phyloP scores from a whole-genome alignment of 768 basidiomycete species.

The Exsudoporus frostii region DNA sequence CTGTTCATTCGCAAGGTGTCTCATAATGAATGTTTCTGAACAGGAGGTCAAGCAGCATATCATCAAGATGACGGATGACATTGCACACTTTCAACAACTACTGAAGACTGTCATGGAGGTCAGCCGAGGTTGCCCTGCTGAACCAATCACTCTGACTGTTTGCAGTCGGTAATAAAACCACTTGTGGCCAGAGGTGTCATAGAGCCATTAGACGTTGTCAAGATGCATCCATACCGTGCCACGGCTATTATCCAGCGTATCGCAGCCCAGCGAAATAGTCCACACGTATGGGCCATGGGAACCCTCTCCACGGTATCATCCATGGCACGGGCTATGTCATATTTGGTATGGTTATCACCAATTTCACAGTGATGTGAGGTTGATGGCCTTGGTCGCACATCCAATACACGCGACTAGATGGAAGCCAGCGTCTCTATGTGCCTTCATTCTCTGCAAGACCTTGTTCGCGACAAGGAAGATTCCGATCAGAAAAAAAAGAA shows the following conservation, averaged over 20 bases:
- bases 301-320: constrained; percentile 50
- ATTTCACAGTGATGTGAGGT: neutral
- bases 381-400: neutral
- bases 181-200: constrained; percentile 42
- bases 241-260: constrained; percentile 42
- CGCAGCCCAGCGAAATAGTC: constrained; percentile 32
- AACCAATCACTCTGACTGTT: constrained; percentile 2
- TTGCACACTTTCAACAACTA: constrained; percentile 62
- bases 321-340: constrained; percentile 82
- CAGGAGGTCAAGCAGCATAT: constrained; percentile 77
- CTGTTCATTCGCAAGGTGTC: neutral
- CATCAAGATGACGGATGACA: constrained; percentile 67
- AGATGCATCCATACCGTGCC: constrained; percentile 65
- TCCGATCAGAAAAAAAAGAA: constrained; percentile 37
- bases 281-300: constrained; percentile 46
- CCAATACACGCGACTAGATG: constrained; percentile 43
- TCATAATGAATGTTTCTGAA: neutral
- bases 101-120: constrained; percentile 77
- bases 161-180: constrained; percentile 35
- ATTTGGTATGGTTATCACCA: constrained; percentile 56
- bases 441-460: constrained; percentile 55
- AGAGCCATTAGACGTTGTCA: constrained; percentile 51
- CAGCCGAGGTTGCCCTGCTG: constrained; percentile 18
- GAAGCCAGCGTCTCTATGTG: constrained; percentile 84
- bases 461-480: constrained; percentile 41